Base-by-base conservation (phyloP, 2,329 filamentous ascomycete species). In the Phialophora expanda region DNA sequence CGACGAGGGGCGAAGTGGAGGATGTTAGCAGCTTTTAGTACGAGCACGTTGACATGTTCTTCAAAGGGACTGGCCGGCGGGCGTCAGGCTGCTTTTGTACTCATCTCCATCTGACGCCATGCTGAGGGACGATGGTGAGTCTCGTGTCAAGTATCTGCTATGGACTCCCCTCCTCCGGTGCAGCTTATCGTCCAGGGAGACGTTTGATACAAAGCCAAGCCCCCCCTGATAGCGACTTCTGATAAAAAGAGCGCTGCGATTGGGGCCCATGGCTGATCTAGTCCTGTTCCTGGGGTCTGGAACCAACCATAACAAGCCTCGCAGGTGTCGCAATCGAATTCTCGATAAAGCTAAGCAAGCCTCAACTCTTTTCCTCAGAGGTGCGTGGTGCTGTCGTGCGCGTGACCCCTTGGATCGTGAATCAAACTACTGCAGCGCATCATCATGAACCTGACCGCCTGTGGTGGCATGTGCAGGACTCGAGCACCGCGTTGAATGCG, bases 311-410 rank as follows among this genome's bases (percentile, higher is more conserved):
- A 22, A 28, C n/a, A 54, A 53, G 30, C 44, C 58, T 59, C 44
- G 54, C 12, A 1, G 20, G n/a, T 62, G 58, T 62, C 50, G 50
- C 46, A 20, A 30, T 57, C 48, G 34, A 54, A 51, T 4, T 28
- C 30, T 30, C 48, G 64, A 62, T 66, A 66, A 66, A 65, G 63
- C 63, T 61, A 65, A 57, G n/a, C 46, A 64, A 60, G 62, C 62
- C 48, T 64, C 62, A 51, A 28, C 55, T 53, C 54, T 53, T 17
- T 48, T 61, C 26, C 46, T 60, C 62, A 60, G 22, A 38, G 8
- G 32, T 22, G 8, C 26, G 9, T 51, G 48, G 48, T 26, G 20
- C 5, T 51, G 48, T 22, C 12, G n/a, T 32, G 28, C 53, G 53
- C 53, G 17, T 55, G 53, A 55, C 53, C 48, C 20, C 2, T 11